phyloP scores from a whole-genome alignment of 1,284 basidiomycete genomes.

The Bondarzewia mesenterica region DNA sequence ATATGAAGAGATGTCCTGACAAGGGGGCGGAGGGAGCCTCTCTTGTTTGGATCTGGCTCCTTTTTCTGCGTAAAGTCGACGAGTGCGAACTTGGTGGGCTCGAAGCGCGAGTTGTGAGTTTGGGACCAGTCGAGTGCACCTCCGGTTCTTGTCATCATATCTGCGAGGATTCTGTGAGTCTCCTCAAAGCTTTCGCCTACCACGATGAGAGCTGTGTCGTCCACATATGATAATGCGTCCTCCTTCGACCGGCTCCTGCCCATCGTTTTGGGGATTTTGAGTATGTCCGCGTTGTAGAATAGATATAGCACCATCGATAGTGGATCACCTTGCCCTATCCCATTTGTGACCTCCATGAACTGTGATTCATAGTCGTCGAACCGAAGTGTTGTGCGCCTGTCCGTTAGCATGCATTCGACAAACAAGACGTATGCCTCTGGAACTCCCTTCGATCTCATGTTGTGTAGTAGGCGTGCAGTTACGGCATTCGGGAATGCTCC shows the following conservation, averaged over 20 bases:
- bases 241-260: neutral
- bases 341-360: constrained; percentile 14
- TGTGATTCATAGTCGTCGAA: constrained; percentile 8
- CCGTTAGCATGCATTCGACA: neutral
- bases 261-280: constrained; percentile 10
- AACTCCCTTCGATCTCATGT: neutral
- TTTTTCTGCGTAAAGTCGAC: constrained; percentile 1
- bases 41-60: no score
- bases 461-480: neutral
- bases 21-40: no score
- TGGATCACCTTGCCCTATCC: constrained; percentile 23
- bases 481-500: constrained; percentile 16
- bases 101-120: constrained; percentile 3
- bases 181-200: neutral
- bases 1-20: neutral
- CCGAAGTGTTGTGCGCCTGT: neutral
- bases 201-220: constrained; percentile 3
- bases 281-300: constrained; percentile 21
- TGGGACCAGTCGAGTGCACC: constrained; percentile 3
- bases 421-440: neutral
- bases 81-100: constrained; percentile 3
- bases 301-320: constrained; percentile 21
- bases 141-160: constrained; percentile 3
- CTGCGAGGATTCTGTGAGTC: neutral
- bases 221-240: constrained; percentile 1